Evolutionary conservation across 768 basidiomycete genomes (phyloP), one percentile per base, ranked within the genome.

Genomic region (Trametes sanguinea): DNA sequence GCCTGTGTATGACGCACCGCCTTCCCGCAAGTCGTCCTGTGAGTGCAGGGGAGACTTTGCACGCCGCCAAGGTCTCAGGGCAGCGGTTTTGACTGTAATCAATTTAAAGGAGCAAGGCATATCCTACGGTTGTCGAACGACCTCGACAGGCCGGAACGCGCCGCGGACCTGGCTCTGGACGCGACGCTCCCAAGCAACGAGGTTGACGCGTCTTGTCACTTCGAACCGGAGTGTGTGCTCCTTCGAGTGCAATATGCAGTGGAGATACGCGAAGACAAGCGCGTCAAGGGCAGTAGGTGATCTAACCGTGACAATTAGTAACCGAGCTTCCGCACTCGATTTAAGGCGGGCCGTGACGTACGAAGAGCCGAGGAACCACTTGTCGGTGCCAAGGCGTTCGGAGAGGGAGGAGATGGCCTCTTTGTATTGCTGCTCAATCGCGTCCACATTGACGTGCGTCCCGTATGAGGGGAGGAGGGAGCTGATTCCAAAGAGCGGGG

Each of bases 311-410:
- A 51, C 48, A 56, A 14, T 44, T 22, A 60, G 48, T 17, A 32
- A 11, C 16, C 2, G 11, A n/a, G 45, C 16, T 44, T 39, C 1
- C 16, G 11, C 7, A 35, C n/a, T n/a, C 6, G 11, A 6, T 27
- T 7, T 4, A 47, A 50, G 37, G 22, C 29, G 6, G 7, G 51
- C 2, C 63, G 46, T 66, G 42, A 68, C 82, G 51, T 70, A 92
- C 92, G 74, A 75, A 11, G 90, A 93, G 40, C 80, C 86, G 2
- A 94, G 81, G 75, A 94, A 89, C 92, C 92, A 94, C 63, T 82
- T 83, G 69, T 93, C 88, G 2, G 82, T 84, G 29, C 85, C 88
- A 1, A 94, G 81, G 27, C 91, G 83, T 64, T 89, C 88, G 0
- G 89, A 88, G 33, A 94, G 81, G 1, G 90, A 82, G 1, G 81